phyloP scores from a whole-genome alignment of 2,329 filamentous ascomycete genomes.

The Epichloe elymi region DNA sequence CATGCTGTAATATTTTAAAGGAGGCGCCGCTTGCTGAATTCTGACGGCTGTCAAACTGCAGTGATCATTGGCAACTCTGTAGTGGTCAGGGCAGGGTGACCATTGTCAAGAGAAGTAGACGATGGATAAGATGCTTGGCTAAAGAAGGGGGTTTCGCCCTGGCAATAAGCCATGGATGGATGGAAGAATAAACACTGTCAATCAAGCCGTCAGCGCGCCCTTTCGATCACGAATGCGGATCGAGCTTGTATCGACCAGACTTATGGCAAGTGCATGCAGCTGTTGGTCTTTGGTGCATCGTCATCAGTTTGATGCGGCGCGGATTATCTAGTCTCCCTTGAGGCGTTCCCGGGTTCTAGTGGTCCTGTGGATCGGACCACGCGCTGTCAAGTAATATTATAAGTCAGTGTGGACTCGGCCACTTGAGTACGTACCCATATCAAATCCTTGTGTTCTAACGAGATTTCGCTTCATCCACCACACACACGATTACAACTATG shows the following conservation, averaged over 20 bases:
- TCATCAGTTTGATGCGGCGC: conserved; percentile 4
- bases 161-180: not conserved
- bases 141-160: not conserved
- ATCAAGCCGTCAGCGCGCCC: not conserved
- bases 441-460: no score
- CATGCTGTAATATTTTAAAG: conserved; percentile 18
- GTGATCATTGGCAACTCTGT: conserved; percentile 4
- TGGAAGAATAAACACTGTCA: not conserved
- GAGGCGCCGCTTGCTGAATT: conserved; percentile 1
- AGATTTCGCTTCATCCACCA: no score
- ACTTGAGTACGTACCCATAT: not conserved
- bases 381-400: no score
- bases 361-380: no score
- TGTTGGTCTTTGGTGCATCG: not conserved
- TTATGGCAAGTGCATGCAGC: no score
- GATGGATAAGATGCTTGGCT: not conserved
- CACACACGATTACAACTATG: not conserved
- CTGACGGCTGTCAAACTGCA: conserved; percentile 9
- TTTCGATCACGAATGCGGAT: not conserved
- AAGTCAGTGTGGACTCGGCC: no score
- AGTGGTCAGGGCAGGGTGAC: conserved; percentile 7
- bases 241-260: not conserved
- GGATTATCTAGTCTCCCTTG: conserved; percentile 7
- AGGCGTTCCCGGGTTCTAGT: not conserved
- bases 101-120: conserved; percentile 8